Base-by-base conservation (phyloP, 495 filamentous ascomycete species). In the Penicillium mononematosum region DNA sequence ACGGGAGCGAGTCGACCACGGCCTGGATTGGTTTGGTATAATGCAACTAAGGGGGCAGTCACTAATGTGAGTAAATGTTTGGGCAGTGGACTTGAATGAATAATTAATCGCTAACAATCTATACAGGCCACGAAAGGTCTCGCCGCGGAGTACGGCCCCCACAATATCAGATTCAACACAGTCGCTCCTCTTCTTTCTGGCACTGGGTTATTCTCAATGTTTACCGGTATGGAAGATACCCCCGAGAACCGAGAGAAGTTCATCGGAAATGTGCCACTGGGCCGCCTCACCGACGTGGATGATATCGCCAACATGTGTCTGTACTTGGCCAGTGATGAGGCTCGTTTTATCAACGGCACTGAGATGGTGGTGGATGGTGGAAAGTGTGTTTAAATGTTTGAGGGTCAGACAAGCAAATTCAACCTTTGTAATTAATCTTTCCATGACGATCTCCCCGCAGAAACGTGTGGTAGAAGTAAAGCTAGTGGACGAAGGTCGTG, bases 11-110 rank as follows among this genome's bases (percentile, higher is more conserved):
- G 76, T 22, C 75, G 85, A 51, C 85, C 85, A 3, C 75, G 85
- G n/a, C 83, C 85, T 5, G 83, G 84, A 3, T 70, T 89, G 53
- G 84, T 87, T 11, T 88, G 84, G 84, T 89, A 89, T 62, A 89
- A 88, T 63, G 81, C 83, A 3, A 83, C 80, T 34, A 89, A 89
- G 66, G 84, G 81, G 3, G 85, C 86, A 24, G 82, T 87, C 5
- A 78, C 79, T 36, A 88, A 86, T 64, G 85, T 84, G 64, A 19
- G 73, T 61, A 19, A 45, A 19, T 34, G 2, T 14, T 14, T 14
- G 2, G 8, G 24, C 16, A 24, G 7, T 17, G 11, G 25, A 43
- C 3, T 16, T 25, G 5, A 38, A 39, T 39, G 6, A 38, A 39
- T 39, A 4, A 42, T 22, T 4, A 17, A 42, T 49, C 16, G 5